Base-by-base conservation (phyloP, 208 protist species). In the Trypanosoma congolense region DNA sequence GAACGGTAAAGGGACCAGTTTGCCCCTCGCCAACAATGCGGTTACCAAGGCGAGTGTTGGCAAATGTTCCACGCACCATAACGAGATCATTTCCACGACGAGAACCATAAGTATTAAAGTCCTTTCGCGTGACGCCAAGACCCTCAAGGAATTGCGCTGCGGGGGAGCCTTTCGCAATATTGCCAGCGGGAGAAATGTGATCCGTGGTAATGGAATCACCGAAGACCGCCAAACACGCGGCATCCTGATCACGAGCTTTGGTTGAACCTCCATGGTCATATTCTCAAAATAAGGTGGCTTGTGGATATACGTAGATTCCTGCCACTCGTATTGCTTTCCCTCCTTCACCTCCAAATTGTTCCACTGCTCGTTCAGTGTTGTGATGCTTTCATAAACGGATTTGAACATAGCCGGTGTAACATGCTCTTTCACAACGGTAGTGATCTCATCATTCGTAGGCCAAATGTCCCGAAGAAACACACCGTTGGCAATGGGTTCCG, bases 201-300 rank as follows among this genome's bases (percentile, higher is more conserved):
- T 98, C 97, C 8, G 95, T 98, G 35, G 96, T 98, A 65, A 98
- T 97, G 58, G 74, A 92, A 77, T 98, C 96, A 25, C 97, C 97
- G 56, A 97, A 85, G 58, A 96, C 61, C 45, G 96, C 87, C 35
- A 98, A 75, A 57, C 75, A 87, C 47, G 73, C 65, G 22, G 94
- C 96, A 56, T 83, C 50, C 30, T 61, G 62, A 98, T 90, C 50
- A 50, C 72, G 46, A 54, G 74, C 21, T 74, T 53, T 26, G 73
- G 76, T 9, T 57, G 70, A 21, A 60, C 50, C 4, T 81, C 69
- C 60, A 75, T 76, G 12, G 68, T 88, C 78, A 91, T 90, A 50
- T 77, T 80, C 6, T 85, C 74, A 68, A 98, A 98, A 78, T 97
- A 98, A 26, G 96, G 96, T 43, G 96, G 93, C 41, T 91, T 79